Percentiles rank a stretch among this genome's conserved stretches.
These are phyloP conservation scores for Dissophora ornata DNA, from an alignment of 192 early-diverging fungal species.

Conservation along the genomic window DNA sequence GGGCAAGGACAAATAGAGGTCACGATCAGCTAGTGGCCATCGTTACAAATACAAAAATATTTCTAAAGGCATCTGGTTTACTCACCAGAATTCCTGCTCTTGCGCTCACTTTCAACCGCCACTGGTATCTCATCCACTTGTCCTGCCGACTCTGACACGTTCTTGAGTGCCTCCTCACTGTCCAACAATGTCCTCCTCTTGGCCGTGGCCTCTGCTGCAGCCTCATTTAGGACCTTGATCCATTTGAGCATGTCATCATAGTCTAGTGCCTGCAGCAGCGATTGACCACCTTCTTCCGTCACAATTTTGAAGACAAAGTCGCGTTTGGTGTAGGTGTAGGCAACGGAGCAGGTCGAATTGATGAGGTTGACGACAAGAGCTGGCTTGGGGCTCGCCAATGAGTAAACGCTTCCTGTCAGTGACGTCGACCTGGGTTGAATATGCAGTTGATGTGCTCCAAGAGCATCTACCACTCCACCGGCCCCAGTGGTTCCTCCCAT, in stretches of 20 bases:
- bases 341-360: conserved; percentile 77
- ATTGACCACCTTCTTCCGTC: conserved; percentile 85
- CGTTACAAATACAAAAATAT: no score
- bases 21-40: background rate
- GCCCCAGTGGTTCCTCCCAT: conserved; percentile 18
- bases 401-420: background rate
- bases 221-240: conserved; percentile 74
- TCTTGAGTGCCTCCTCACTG: conserved; percentile 58
- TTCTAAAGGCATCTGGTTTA: background rate
- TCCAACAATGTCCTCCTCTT: conserved; percentile 76
- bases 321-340: conserved; percentile 72
- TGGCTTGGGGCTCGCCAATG: conserved; percentile 55
- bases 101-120: conserved; percentile 51
- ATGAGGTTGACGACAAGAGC: conserved; percentile 81
- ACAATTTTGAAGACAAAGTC: conserved; percentile 83
- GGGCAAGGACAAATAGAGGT: background rate
- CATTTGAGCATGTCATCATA: conserved; percentile 79
- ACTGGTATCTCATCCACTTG: conserved; percentile 11
- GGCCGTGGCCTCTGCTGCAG: conserved; percentile 76
- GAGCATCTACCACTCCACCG: background rate
- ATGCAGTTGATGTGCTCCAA: conserved; percentile 1
- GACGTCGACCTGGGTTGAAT: conserved; percentile 2
- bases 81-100: conserved; percentile 56
- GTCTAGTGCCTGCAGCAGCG: conserved; percentile 74
- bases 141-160: background rate